Evolutionary conservation across 2,329 filamentous ascomycete genomes (phyloP).

Genomic region (Neofusicoccum sp.): DNA sequence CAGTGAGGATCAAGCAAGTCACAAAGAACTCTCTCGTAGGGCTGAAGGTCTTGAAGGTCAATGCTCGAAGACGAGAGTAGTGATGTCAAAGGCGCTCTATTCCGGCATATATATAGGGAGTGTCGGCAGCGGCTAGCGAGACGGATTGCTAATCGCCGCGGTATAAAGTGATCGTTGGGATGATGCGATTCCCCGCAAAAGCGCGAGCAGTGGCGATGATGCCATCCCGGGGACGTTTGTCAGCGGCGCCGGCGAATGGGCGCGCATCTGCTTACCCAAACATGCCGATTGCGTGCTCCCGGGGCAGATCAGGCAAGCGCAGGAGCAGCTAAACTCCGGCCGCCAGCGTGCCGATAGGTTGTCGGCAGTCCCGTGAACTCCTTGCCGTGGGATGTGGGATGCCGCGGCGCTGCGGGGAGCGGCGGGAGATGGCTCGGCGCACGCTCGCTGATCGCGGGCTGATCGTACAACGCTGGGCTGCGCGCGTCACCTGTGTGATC

Average conservation of each 20-base stretch:
- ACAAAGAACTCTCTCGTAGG: too few species aligned
- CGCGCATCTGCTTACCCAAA: constrained; percentile 8
- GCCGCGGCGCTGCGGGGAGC: neutral
- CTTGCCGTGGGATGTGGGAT: neutral
- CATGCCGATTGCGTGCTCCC: constrained; percentile 16
- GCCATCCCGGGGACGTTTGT: constrained; percentile 14
- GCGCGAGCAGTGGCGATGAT: constrained; percentile 13
- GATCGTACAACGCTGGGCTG: too few species aligned
- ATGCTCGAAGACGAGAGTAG: neutral
- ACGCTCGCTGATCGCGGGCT: neutral
- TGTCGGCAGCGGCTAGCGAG: neutral
- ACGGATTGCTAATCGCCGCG: constrained; percentile 8
- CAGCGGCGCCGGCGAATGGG: constrained; percentile 10
- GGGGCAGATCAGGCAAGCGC: constrained; percentile 5
- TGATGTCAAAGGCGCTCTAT: constrained; percentile 6
- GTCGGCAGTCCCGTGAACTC: neutral
- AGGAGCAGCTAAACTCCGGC: constrained; percentile 5
- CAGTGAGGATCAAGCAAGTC: too few species aligned
- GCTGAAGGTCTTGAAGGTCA: neutral
- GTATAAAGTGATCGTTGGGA: constrained; percentile 6
- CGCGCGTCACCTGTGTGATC: too few species aligned
- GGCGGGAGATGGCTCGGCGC: constrained; percentile 2
- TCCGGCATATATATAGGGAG: neutral
- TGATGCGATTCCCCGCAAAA: constrained; percentile 14
- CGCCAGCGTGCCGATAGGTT: neutral